Base-by-base conservation (phyloP, 1,284 basidiomycete species). In the Puccinia novopanici region DNA sequence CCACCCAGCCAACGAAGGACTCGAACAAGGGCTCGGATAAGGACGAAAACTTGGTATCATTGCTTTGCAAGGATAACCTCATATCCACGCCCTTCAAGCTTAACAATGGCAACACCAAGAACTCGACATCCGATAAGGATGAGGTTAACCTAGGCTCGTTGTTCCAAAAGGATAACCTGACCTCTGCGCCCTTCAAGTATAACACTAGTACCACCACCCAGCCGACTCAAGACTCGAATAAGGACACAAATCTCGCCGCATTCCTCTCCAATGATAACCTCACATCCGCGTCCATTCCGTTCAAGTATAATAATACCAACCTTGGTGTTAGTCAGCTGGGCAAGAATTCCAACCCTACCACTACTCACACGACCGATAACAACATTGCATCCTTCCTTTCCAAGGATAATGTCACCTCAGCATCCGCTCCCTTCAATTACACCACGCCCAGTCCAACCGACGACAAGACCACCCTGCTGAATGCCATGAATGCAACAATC, bases 401-500 rank as follows among this genome's bases (percentile, higher is more conserved):
- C 15, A 37, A 61, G 0, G 10, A 63, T 63, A 54, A 54, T n/a
- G 5, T 63, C 61, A 42, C 61, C 61, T 40, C 61, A 19, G 8
- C 61, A 40, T 63, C 61, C 37, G 22, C 15, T 42, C 61, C 61
- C 4, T 63, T 63, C 61, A 42, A 40, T 37, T 42, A 40, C 37
- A 42, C 3, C 59, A 61, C 37, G 13, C 30, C 17, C 30, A 61
- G n/a, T 34, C n/a, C 61, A n/a, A 63, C 37, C 15, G 22, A 6
- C 37, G 61, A 63, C 37, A 13, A 42, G 4, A 42, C 34, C n/a
- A n/a, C 61, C 34, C 30, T 40, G 61, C 2, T 70, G 4, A 24
- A 50, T 68, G 42, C 65, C 13, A 70, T 50, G 45, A 70, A 70
- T 70, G 67, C 67, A 12, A 70, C 67, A 15, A 2, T 70, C 17